These are phyloP conservation scores for Neurospora pannonica DNA, from an alignment of 495 filamentous ascomycete species.

Conservation along the genomic window DNA sequence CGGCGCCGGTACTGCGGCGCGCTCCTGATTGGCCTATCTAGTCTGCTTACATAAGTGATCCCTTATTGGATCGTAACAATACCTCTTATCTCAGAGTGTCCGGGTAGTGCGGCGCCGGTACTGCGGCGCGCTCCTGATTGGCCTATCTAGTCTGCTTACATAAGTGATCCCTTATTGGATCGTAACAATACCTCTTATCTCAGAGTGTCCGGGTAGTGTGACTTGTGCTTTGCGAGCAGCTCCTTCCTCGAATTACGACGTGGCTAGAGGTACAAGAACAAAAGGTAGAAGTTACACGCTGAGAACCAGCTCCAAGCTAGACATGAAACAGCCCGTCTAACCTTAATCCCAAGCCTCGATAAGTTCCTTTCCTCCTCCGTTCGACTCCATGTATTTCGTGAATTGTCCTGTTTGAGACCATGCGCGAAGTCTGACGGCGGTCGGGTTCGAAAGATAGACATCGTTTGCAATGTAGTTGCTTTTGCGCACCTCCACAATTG, in stretches of 20 bases:
- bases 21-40: too few relatives aligned
- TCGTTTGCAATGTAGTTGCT: not conserved
- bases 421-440: not conserved
- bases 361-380: not conserved
- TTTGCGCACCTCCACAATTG: not conserved
- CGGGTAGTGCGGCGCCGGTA: too few relatives aligned
- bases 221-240: not conserved
- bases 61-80: too few relatives aligned
- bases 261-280: not conserved
- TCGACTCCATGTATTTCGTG: not conserved
- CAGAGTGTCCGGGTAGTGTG: not conserved
- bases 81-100: not conserved
- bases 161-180: too few relatives aligned
- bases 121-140: too few relatives aligned
- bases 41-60: too few relatives aligned
- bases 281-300: not conserved
- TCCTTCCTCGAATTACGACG: not conserved
- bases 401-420: not conserved
- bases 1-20: too few relatives aligned
- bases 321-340: not conserved
- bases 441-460: not conserved
- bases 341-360: not conserved
- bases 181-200: not conserved
- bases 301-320: not conserved
- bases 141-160: too few relatives aligned